Evolutionary conservation across 2,329 filamentous ascomycete genomes (phyloP).

Genomic region (Botrytis cinerea): DNA sequence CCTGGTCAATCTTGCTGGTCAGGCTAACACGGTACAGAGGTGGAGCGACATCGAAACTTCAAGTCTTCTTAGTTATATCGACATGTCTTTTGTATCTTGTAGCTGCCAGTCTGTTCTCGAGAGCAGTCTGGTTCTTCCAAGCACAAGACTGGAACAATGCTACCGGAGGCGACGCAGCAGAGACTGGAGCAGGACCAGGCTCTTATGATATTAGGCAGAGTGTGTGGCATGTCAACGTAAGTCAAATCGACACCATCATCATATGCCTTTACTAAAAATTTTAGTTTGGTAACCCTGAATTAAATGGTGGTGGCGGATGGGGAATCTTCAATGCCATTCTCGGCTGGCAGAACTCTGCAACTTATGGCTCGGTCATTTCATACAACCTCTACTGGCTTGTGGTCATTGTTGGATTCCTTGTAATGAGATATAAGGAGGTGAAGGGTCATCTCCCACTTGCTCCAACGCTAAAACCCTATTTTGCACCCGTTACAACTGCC

Average conservation of each 20-base stretch:
- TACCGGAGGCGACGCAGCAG: conserved; percentile 56
- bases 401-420: conserved; percentile 64
- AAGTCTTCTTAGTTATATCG: conserved; percentile 78
- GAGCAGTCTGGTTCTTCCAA: conserved; percentile 74
- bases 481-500: conserved; percentile 11
- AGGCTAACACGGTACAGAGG: conserved; percentile 46
- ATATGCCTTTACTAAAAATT: conserved; percentile 17
- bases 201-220: conserved; percentile 77
- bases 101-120: conserved; percentile 78
- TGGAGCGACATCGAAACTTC: conserved; percentile 65
- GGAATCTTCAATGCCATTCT: conserved; percentile 84
- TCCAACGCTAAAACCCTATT: conserved; percentile 5
- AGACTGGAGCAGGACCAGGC: conserved; percentile 67
- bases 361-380: conserved; percentile 81
- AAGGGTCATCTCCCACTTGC: conserved; percentile 48
- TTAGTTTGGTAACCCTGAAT: conserved; percentile 75
- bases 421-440: conserved; percentile 67
- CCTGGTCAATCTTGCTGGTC: neutral
- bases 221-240: conserved; percentile 80
- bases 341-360: conserved; percentile 87
- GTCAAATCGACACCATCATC: conserved; percentile 38
- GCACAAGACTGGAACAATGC: conserved; percentile 60
- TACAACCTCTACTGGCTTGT: conserved; percentile 88
- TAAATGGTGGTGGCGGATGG: conserved; percentile 77
- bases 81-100: conserved; percentile 85